Base-by-base conservation (phyloP, 805 yeast genomes). In the Metschnikowia gelsemii region DNA sequence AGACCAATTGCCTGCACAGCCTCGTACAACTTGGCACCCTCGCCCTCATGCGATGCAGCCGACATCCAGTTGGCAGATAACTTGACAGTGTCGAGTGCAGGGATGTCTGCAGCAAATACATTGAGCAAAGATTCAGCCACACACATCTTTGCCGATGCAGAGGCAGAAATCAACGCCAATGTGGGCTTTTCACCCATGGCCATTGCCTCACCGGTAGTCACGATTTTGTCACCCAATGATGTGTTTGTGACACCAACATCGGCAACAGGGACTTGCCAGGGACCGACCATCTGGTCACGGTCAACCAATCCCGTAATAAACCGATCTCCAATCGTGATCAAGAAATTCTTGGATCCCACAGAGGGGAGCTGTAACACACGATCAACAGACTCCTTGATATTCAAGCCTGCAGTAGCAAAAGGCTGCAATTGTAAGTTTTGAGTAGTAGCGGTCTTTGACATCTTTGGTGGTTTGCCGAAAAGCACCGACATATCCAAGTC, bases 1-100 rank as follows among this genome's bases (percentile, higher is more conserved):
- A 90, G 61, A 53, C 97, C 96, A 57, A 93, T 81, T 4, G 98
- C 98, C 66, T 89, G 90, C 34, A 93, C 99, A 34, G 97, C 99
- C 66, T 89, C 96, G 61, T 91, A 93, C 48, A 93, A 73, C 49
- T 88, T 90, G 38, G 95, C 76, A 47, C 99, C 99, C 67, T 93
- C 99, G 57, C 98, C 98, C 17, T 79, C 80, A 57, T 90, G 95
- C 25, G 91, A 75, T 20, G 99, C 96, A 36, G 98, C 90, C 8
- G 96, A 82, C 99, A 93, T 93, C 99, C 99, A 93, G 72, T 93
- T 93, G 33, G 99, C 99, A 38, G 96, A 87, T 45, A 93, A 69
- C 59, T 90, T 87, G 41, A 93, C 80, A 51, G 80, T 76, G 48
- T 81, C 82, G 46, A 91, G 71, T 6, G 81, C 70, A 45, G 83